Conservation (phyloP, 352 stramenopile genomes). For the Phytophthora constricta region DNA sequence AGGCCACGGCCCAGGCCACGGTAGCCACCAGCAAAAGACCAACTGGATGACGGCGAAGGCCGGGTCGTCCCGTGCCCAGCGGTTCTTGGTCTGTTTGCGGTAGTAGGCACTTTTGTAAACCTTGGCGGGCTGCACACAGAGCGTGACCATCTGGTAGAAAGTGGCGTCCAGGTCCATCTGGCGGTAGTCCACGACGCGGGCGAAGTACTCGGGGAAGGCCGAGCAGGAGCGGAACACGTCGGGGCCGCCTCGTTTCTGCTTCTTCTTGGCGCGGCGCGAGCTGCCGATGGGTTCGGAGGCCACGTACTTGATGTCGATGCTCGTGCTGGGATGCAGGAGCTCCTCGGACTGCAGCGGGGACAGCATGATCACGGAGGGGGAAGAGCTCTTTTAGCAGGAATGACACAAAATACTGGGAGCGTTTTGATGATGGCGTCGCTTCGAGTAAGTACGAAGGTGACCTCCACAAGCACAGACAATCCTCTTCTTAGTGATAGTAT, state of each 20-base stretch:
- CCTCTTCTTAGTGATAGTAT: too few species aligned
- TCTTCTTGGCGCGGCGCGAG: constrained; percentile 18
- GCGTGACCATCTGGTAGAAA: constrained; percentile 91
- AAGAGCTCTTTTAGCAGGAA: too few species aligned
- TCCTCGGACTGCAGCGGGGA: constrained; percentile 29
- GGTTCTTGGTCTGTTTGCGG: constrained; percentile 97
- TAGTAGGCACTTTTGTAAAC: constrained; percentile 91
- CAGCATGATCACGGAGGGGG: constrained; percentile 22
- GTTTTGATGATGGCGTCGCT: too few species aligned
- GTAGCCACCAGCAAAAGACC: constrained; percentile 90
- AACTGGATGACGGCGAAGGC: constrained; percentile 97
- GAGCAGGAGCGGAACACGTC: constrained; percentile 81
- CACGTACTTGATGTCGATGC: constrained; percentile 42
- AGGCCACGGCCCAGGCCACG: constrained; percentile 82
- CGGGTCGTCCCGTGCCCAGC: constrained; percentile 97
- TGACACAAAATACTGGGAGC: too few species aligned
- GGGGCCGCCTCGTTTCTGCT: constrained; percentile 12
- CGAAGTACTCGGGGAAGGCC: constrained; percentile 83
- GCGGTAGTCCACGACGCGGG: constrained; percentile 78
- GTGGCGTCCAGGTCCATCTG: constrained; percentile 91
- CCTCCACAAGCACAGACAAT: too few species aligned
- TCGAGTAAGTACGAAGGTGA: too few species aligned
- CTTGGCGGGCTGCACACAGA: constrained; percentile 84
- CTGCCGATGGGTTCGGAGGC: background rate
- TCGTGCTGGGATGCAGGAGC: constrained; percentile 31